Percentiles rank a stretch among this genome's conserved stretches.
Evolutionary conservation across 1,284 basidiomycete species (phyloP).

Genomic region (Fomitopsis pinicola): DNA sequence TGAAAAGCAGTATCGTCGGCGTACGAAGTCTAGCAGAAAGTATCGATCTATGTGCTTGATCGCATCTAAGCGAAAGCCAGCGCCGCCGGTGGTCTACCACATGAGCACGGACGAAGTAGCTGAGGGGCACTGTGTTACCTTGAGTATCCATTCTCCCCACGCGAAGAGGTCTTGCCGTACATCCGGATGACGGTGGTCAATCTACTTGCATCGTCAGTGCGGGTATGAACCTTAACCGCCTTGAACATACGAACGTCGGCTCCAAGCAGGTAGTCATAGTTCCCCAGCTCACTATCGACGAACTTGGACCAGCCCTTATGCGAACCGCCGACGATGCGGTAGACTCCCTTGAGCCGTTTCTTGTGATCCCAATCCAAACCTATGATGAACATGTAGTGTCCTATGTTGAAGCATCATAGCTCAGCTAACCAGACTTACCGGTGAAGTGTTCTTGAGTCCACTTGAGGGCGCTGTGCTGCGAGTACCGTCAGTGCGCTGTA

Average conservation of each 20-base stretch:
- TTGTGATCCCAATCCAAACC: constrained; percentile 88
- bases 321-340: constrained; percentile 49
- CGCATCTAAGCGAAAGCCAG: constrained; percentile 85
- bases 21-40: constrained; percentile 65
- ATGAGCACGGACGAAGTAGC: not conserved
- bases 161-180: constrained; percentile 63
- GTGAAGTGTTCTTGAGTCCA: constrained; percentile 75
- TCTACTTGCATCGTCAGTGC: constrained; percentile 37
- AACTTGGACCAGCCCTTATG: constrained; percentile 68
- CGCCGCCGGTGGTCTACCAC: constrained; percentile 68
- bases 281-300: constrained; percentile 69
- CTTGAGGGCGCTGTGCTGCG: constrained; percentile 62
- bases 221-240: not conserved
- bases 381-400: constrained; percentile 13
- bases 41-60: constrained; percentile 78
- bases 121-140: constrained; percentile 30
- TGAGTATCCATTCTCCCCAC: constrained; percentile 71
- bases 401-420: not conserved
- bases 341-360: constrained; percentile 58
- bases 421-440: constrained; percentile 37
- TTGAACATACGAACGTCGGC: constrained; percentile 40
- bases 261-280: constrained; percentile 80
- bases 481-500: constrained; percentile 1
- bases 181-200: constrained; percentile 83
- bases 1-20: constrained; percentile 17